A percentile compares a stretch with the other conserved stretches of the same genome.
Evolutionary conservation across 2,329 filamentous ascomycete species (phyloP).

Genomic region (Diplocarpon rosae): DNA sequence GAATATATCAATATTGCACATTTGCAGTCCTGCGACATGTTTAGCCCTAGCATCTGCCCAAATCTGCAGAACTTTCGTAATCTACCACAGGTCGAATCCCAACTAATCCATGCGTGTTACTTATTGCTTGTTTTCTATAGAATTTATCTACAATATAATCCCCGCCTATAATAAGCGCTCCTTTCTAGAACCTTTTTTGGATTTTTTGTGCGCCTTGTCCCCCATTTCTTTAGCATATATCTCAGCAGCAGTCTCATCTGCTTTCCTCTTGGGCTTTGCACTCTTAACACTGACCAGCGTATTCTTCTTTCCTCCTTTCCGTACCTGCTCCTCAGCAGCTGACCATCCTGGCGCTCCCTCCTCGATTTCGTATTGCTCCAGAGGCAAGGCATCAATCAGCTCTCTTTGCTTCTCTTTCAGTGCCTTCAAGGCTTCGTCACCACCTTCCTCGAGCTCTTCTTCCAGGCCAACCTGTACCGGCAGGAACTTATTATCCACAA

Average conservation of each 20-base stretch:
- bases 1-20: no score
- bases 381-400: constrained; percentile 78
- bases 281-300: constrained; percentile 73
- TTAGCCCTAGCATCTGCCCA: no score
- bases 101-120: no score
- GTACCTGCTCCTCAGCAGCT: constrained; percentile 66
- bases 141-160: neutral
- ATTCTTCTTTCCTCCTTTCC: constrained; percentile 44
- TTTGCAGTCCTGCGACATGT: no score
- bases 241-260: constrained; percentile 43
- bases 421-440: constrained; percentile 60
- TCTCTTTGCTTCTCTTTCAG: constrained; percentile 73
- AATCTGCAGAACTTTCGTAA: no score
- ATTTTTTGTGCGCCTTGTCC: constrained; percentile 40
- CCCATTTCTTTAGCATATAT: constrained; percentile 51
- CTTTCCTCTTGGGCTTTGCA: constrained; percentile 67
- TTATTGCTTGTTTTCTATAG: neutral
- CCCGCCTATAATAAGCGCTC: constrained; percentile 6
- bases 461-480: constrained; percentile 62
- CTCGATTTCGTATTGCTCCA: constrained; percentile 70
- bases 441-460: constrained; percentile 76
- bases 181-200: constrained; percentile 36
- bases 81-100: no score
- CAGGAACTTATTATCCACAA: constrained; percentile 53
- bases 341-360: constrained; percentile 51